Evolutionary conservation across 2,329 filamentous ascomycete species (phyloP).

Genomic region (Ophiocordyceps camponoti-floridani): DNA sequence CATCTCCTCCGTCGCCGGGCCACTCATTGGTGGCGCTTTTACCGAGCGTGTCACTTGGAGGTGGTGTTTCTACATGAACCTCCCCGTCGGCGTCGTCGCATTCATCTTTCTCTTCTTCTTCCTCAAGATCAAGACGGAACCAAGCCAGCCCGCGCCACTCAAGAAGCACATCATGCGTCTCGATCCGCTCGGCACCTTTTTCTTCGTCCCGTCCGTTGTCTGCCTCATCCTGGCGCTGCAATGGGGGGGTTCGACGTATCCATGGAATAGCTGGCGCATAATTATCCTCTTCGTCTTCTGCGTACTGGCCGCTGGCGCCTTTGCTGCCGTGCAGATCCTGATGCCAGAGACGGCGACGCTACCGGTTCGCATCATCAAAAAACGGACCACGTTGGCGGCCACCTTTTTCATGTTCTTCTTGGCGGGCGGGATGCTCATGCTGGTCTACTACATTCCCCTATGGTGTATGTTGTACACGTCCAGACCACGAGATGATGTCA

Average conservation of each 20-base stretch:
- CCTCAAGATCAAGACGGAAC: constrained; percentile 6
- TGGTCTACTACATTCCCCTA: constrained; percentile 28
- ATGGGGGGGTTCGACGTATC: constrained; percentile 33
- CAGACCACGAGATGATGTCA: constrained; percentile 15
- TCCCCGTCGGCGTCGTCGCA: constrained; percentile 28
- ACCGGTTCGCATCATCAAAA: constrained; percentile 23
- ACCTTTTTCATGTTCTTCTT: constrained; percentile 27
- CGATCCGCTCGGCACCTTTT: constrained; percentile 28
- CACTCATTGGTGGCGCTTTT: constrained; percentile 30
- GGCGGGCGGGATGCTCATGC: constrained; percentile 30
- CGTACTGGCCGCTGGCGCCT: constrained; percentile 27
- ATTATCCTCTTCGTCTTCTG: constrained; percentile 34
- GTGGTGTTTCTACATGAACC: constrained; percentile 32
- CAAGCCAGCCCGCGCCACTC: constrained; percentile 6
- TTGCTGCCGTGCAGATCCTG: constrained; percentile 26
- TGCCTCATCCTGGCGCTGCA: constrained; percentile 36
- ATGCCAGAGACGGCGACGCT: constrained; percentile 24
- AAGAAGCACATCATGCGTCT: constrained; percentile 17
- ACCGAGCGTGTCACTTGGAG: constrained; percentile 31
- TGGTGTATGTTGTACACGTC: constrained; percentile 1
- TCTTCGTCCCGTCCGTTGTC: constrained; percentile 33
- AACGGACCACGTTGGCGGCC: constrained; percentile 21
- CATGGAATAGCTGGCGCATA: constrained; percentile 28
- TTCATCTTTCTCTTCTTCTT: constrained; percentile 28
- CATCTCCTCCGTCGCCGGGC: constrained; percentile 31